Base-by-base conservation (phyloP, 345 rosid species). In the Durio zibethinus region DNA sequence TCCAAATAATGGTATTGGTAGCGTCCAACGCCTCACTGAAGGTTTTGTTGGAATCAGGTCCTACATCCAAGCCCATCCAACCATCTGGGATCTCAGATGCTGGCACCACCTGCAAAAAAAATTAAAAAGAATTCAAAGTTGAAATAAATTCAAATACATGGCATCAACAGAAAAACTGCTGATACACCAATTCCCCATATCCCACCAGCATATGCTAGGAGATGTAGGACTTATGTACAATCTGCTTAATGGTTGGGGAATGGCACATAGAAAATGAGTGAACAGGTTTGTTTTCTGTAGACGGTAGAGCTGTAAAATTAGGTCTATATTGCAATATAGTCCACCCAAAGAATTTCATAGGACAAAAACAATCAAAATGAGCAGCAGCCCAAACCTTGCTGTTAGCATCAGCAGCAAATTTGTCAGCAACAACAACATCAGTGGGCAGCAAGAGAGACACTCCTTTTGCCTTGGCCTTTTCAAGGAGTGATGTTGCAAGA, bases 21-120 rank as follows among this genome's bases (percentile, higher is more conserved):
- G 88, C 86, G 70, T 90, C 97, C 80, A 94, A 66, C 64, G 91
- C 81, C 77, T 87, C 89, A 43, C 77, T 82, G 86, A 94, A 94
- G 69, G 91, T 85, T 87, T 88, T 86, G 73, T 89, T 78, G 56
- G 93, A 82, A 82, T 94, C 92, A 7, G 98, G 98, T 77, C 98
- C 98, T 2, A 92, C 81, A 86, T 94, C 98, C 86, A 94, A 82
- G 69, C 98, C 98, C 97, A 94, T 92, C 98, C 98, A 94, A 1
- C 94, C 94, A 82, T 91, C 97, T 4, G 93, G 91, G 77, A 94
- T 92, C n/a, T 38, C 84, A 8, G 97, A 78, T 42, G 94, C 98
- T 5, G 93, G 84, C 77, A 94, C 94, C 72, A 90, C 80, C 98
- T 94, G 89, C 66, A 80, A 76, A 64, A 64, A 64, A 81, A 52